Conservation (phyloP, 2,329 filamentous ascomycete species). For the Microsporum ferrugineum region DNA sequence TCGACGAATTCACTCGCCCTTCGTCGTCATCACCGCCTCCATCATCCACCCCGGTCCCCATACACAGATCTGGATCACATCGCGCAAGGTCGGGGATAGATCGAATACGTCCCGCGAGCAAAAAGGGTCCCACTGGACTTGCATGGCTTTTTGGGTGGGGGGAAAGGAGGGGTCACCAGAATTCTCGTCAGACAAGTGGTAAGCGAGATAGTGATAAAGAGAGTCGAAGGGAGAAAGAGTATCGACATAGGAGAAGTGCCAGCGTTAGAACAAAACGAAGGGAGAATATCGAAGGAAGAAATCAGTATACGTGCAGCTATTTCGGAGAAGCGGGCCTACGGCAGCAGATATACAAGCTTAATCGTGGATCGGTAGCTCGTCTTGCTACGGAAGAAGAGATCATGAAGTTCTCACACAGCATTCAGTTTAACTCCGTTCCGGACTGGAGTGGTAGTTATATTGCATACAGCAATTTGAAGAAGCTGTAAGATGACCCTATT, state of each 20-base stretch:
- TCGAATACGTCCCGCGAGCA: not conserved
- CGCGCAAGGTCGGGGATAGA: not conserved
- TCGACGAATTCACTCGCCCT: slow-evolving; percentile 13
- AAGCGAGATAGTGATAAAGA: not conserved
- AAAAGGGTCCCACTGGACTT: not conserved
- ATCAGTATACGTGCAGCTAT: not conserved
- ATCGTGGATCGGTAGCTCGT: slow-evolving; percentile 24
- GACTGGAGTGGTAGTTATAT: slow-evolving; percentile 99
- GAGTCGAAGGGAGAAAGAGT: not conserved
- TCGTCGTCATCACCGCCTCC: not conserved
- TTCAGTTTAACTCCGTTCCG: slow-evolving; percentile 99
- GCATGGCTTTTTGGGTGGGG: slow-evolving; percentile 3
- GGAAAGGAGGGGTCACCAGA: not conserved
- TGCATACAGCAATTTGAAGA: slow-evolving; percentile 97
- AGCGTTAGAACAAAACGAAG: not conserved
- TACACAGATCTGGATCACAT: not conserved
- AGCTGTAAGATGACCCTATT: slow-evolving; percentile 55
- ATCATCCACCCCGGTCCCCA: not conserved
- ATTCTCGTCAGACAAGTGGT: not conserved
- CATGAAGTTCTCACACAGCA: slow-evolving; percentile 99
- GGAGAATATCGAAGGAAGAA: not conserved
- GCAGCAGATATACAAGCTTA: not conserved
- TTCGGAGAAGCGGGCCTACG: not conserved
- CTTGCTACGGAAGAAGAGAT: slow-evolving; percentile 61
- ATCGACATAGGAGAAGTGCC: not conserved